Conservation (phyloP, 2,329 filamentous ascomycete genomes). For the Waltergamsia citrina region DNA sequence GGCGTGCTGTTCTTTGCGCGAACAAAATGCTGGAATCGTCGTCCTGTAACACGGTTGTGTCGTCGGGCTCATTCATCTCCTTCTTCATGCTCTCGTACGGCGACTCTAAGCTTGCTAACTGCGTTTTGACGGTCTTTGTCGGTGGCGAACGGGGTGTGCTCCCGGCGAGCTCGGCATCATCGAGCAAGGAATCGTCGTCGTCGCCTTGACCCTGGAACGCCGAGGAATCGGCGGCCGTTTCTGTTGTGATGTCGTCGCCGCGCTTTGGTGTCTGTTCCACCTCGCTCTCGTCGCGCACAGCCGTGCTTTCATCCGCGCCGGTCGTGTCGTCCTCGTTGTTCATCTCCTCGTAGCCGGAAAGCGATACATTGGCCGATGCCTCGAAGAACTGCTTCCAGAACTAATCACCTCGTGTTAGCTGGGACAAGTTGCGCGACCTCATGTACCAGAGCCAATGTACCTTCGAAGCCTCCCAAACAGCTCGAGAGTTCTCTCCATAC, state of each 20-base stretch:
- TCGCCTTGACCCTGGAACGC: conserved; percentile 39
- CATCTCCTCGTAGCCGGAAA: conserved; percentile 87
- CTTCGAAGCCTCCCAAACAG: conserved; percentile 96
- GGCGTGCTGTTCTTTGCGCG: conserved; percentile 40
- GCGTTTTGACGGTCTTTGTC: conserved; percentile 37
- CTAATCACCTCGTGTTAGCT: conserved; percentile 30
- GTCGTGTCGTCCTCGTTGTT: conserved; percentile 59
- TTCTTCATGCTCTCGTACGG: conserved; percentile 67
- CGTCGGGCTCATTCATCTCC: conserved; percentile 43
- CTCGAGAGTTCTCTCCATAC: conserved; percentile 85
- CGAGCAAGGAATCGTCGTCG: conserved; percentile 57
- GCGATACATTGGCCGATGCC: conserved; percentile 90
- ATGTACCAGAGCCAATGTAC: conserved; percentile 30
- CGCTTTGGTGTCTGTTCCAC: conserved; percentile 34
- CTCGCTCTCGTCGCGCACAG: conserved; percentile 46
- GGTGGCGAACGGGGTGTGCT: conserved; percentile 57
- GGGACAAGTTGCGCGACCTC: conserved; percentile 1
- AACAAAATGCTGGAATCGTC: conserved; percentile 39
- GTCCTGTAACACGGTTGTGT: conserved; percentile 22
- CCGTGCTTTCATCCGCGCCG: conserved; percentile 39
- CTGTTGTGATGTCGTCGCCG: conserved; percentile 24
- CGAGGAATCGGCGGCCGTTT: conserved; percentile 16
- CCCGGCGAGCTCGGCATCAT: conserved; percentile 51
- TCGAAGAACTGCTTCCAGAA: conserved; percentile 99
- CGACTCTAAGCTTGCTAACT: conserved; percentile 59